Evolutionary conservation across 2,329 filamentous ascomycete genomes (phyloP).

Genomic region (Penicillium sp.): DNA sequence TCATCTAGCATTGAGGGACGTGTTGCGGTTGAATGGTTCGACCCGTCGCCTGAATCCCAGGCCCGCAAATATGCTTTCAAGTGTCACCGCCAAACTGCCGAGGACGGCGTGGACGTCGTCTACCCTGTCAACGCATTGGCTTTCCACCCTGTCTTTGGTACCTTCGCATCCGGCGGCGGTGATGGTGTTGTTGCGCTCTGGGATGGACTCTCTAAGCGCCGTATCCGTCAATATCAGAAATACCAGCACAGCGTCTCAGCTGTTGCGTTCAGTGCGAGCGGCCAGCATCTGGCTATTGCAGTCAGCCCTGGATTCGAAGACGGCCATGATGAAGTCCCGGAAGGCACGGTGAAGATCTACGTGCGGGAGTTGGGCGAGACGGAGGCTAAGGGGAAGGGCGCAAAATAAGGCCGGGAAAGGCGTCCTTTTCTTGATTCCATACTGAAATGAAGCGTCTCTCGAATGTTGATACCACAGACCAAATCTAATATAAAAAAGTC

Average conservation of each 20-base stretch:
- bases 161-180: conserved; percentile 80
- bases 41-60: conserved; percentile 76
- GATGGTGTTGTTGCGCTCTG: conserved; percentile 87
- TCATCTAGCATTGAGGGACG: conserved; percentile 87
- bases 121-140: conserved; percentile 85
- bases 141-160: conserved; percentile 74
- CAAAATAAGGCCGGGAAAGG: conserved; percentile 45
- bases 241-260: conserved; percentile 70
- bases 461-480: conserved; percentile 16
- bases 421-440: conserved; percentile 9
- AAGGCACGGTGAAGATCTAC: conserved; percentile 65
- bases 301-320: conserved; percentile 83
- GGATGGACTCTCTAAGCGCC: conserved; percentile 83
- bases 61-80: conserved; percentile 97
- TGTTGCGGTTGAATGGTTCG: conserved; percentile 96
- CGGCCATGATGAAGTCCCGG: conserved; percentile 65
- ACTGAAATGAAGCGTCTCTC: conserved; percentile 8
- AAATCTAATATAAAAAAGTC: conserved; percentile 14
- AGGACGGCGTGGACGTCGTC: conserved; percentile 64
- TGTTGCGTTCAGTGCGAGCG: conserved; percentile 67
- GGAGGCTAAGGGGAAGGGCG: conserved; percentile 77
- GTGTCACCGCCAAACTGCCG: conserved; percentile 70
- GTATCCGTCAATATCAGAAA: conserved; percentile 81
- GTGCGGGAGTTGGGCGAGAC: conserved; percentile 76
- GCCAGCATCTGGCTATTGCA: conserved; percentile 67